These are phyloP conservation scores for Cladophialophora psammophila DNA, from an alignment of 2,329 filamentous ascomycete genomes.

Conservation along the genomic window DNA sequence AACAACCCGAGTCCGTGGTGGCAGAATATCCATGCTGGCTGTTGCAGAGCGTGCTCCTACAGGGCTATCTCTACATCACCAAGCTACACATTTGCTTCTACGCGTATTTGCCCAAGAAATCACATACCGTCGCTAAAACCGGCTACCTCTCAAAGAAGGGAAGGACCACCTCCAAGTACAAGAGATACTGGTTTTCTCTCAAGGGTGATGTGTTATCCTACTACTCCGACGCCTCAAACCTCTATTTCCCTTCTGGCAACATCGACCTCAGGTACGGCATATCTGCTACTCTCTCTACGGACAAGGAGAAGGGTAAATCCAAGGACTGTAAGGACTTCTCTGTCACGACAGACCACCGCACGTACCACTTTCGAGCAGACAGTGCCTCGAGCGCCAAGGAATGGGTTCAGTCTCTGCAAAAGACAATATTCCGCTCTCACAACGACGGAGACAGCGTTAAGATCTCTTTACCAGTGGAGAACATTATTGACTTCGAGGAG, in stretches of 20 bases:
- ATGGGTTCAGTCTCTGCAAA: slow-evolving; percentile 93
- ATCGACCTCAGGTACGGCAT: slow-evolving; percentile 93
- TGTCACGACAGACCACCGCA: slow-evolving; percentile 81
- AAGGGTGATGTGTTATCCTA: slow-evolving; percentile 93
- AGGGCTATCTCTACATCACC: slow-evolving; percentile 96
- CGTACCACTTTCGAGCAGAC: slow-evolving; percentile 88
- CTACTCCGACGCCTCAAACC: slow-evolving; percentile 79
- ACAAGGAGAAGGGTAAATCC: slow-evolving; percentile 68
- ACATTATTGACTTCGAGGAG: slow-evolving; percentile 91
- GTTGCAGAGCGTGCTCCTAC: slow-evolving; percentile 86
- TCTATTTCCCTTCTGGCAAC: slow-evolving; percentile 90
- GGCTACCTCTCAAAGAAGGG: slow-evolving; percentile 89
- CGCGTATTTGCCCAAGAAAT: slow-evolving; percentile 93
- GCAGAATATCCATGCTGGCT: slow-evolving; percentile 94
- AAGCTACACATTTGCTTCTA: slow-evolving; percentile 95
- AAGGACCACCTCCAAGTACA: slow-evolving; percentile 84
- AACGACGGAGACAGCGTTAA: slow-evolving; percentile 98
- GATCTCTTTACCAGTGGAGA: slow-evolving; percentile 86
- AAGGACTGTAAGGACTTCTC: slow-evolving; percentile 80
- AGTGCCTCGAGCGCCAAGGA: slow-evolving; percentile 87
- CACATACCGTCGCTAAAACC: slow-evolving; percentile 79
- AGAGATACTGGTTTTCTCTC: slow-evolving; percentile 89
- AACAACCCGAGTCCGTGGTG: slow-evolving; percentile 81
- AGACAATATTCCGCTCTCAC: slow-evolving; percentile 93
- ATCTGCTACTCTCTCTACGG: slow-evolving; percentile 76